Evolutionary conservation across 257 asterid genomes (phyloP), one percentile per base, ranked within the genome.

Genomic region (Solanum neorickii): DNA sequence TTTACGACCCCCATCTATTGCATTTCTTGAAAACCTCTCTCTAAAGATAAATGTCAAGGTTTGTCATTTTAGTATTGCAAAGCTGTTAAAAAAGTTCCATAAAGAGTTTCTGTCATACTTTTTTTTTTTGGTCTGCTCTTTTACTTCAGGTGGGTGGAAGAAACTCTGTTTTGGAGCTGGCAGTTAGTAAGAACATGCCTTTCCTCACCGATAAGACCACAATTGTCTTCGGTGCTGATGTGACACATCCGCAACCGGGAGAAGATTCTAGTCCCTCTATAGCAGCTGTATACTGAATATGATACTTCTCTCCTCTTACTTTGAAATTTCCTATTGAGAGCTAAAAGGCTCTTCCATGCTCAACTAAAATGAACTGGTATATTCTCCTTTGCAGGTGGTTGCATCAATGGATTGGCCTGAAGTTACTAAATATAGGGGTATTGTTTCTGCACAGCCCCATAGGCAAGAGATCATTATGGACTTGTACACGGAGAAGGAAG

Each of bases 381-480:
- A 4, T 29, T 9, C 83, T 87, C 8, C 82, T 39, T 85, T n/a
- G 21, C 92, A 96, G 99, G 98, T 97, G 70, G 99, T 97, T 25
- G 99, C 96, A 31, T 97, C 98, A 29, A 92, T 95, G 96, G 98
- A 95, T 88, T 97, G 99, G 98, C 98, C 98, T 3, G 92, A 94
- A 66, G 95, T 94, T 3, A 93, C 98, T 0, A 95, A 90, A 87
- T 97, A 94, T 80, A 91, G 96, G 86, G 95, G 93, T 0, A 90
- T 94, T 41, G 96, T 97, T 75, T 97, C 99, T 92, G 94, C 98
- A 6, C 99, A 97, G 87, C 46, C 44, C 11, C 98, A 92, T 83
- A 88, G 97, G 83, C 88, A 88, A 23, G 98, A 97, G 60, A 97
- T 95, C 2, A 94, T 97, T 39, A 92, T 91, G 59, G 98, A 94